Percentiles rank a stretch among this genome's conserved stretches.
phyloP scores from a whole-genome alignment of 352 stramenopile genomes.

The Globisporangium paddicum region DNA sequence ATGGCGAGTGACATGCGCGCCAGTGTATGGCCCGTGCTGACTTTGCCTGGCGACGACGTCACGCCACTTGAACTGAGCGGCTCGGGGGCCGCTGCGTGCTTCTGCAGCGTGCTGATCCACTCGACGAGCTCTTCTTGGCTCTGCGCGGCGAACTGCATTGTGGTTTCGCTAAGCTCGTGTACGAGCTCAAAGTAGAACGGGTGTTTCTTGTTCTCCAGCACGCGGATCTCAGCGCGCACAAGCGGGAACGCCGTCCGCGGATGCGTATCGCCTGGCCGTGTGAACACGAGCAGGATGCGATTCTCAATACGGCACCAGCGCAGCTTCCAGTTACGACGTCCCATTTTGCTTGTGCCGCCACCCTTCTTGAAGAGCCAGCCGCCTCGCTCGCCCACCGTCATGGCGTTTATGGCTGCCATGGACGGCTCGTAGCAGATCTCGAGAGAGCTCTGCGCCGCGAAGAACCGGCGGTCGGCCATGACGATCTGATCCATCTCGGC shows the following conservation, averaged over 20 bases:
- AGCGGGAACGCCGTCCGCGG: conserved; percentile 64
- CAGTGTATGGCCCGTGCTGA: conserved; percentile 38
- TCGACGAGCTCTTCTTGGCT: conserved; percentile 51
- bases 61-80: conserved; percentile 18
- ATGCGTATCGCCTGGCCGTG: conserved; percentile 35
- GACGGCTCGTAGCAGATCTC: conserved; percentile 14
- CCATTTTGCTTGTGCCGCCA: conserved; percentile 66
- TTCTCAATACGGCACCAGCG: conserved; percentile 77
- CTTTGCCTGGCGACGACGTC: conserved; percentile 32
- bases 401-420: neutral
- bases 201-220: conserved; percentile 64
- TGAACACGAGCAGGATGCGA: conserved; percentile 72
- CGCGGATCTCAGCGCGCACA: conserved; percentile 53
- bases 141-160: conserved; percentile 69
- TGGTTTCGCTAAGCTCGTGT: conserved; percentile 69
- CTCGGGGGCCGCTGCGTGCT: conserved; percentile 38
- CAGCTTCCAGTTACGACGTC: conserved; percentile 67
- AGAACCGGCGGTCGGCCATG: conserved; percentile 63
- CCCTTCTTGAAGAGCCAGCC: conserved; percentile 84
- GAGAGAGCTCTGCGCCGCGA: conserved; percentile 50
- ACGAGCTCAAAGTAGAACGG: conserved; percentile 80
- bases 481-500: conserved; percentile 73
- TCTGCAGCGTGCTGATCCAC: conserved; percentile 58
- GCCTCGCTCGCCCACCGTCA: neutral
- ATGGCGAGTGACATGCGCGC: conserved; percentile 74